Percentiles rank a stretch among this genome's conserved stretches.
Evolutionary conservation across 2,329 filamentous ascomycete species (phyloP).

Genomic region (Orbilia oligospora): DNA sequence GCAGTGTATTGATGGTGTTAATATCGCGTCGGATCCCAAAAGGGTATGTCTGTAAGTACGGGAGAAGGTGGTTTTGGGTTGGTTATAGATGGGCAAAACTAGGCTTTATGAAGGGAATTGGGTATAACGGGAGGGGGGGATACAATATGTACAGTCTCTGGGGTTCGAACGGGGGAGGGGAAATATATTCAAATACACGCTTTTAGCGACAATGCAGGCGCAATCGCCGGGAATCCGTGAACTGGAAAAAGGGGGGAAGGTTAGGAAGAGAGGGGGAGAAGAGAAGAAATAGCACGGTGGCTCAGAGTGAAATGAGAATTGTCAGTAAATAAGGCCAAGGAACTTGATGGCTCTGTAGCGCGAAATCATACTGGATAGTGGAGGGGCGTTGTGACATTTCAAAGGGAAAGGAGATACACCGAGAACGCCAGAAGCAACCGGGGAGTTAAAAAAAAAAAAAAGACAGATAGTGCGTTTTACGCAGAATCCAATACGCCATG

Average conservation of each 20-base stretch:
- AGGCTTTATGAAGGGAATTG: background rate
- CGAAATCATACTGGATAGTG: constrained; percentile 13
- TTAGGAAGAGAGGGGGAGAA: constrained; percentile 61
- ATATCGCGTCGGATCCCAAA: background rate
- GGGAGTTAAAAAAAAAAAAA: background rate
- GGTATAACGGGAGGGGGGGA: constrained; percentile 1
- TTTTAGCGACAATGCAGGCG: constrained; percentile 2
- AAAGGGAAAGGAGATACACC: constrained; percentile 5
- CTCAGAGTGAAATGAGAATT: constrained; percentile 52
- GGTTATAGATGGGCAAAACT: constrained; percentile 1
- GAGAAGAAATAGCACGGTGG: background rate
- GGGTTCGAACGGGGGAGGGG: background rate
- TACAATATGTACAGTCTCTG: constrained; percentile 17
- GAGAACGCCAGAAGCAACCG: constrained; percentile 18
- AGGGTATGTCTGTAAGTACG: background rate
- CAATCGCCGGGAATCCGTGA: constrained; percentile 8
- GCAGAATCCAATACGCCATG: constrained; percentile 41
- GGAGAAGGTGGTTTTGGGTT: background rate
- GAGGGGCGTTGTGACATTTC: constrained; percentile 27
- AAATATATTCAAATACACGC: constrained; percentile 11
- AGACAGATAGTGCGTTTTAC: constrained; percentile 8
- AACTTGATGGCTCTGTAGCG: constrained; percentile 28
- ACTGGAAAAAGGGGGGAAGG: constrained; percentile 49
- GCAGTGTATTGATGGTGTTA: too few species aligned
- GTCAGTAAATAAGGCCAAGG: constrained; percentile 41